phyloP scores from a whole-genome alignment of 2,329 filamentous ascomycete species.

The Clarireedia hainanense region DNA sequence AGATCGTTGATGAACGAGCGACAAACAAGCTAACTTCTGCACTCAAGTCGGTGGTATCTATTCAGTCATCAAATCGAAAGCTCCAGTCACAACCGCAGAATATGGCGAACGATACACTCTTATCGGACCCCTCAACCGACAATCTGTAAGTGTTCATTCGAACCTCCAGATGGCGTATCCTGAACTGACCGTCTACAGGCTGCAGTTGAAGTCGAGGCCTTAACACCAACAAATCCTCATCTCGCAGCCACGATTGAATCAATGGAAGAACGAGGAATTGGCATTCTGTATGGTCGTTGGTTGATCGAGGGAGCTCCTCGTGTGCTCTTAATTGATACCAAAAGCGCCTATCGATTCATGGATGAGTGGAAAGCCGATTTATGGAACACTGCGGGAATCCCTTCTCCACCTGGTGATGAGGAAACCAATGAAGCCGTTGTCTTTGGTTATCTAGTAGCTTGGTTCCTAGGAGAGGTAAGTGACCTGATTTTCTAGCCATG shows the following conservation, averaged over 20 bases:
- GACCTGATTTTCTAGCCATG: not conserved
- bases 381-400: slow-evolving; percentile 88
- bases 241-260: slow-evolving; percentile 77
- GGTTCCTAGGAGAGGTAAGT: slow-evolving; percentile 92
- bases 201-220: slow-evolving; percentile 93
- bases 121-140: slow-evolving; percentile 86
- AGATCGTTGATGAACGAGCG: not conserved
- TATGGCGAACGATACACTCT: slow-evolving; percentile 97
- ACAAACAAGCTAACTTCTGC: slow-evolving; percentile 8
- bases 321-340: slow-evolving; percentile 90
- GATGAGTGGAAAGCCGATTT: slow-evolving; percentile 97
- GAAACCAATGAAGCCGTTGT: slow-evolving; percentile 98
- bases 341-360: slow-evolving; percentile 82
- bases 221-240: slow-evolving; percentile 75
- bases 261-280: slow-evolving; percentile 88
- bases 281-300: slow-evolving; percentile 91
- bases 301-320: slow-evolving; percentile 93
- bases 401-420: slow-evolving; percentile 82
- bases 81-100: slow-evolving; percentile 92
- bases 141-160: slow-evolving; percentile 57
- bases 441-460: slow-evolving; percentile 93
- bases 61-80: slow-evolving; percentile 98
- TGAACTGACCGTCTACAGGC: slow-evolving; percentile 47
- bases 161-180: not conserved
- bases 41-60: slow-evolving; percentile 88